A percentile compares a stretch with the other conserved stretches of the same genome.
phyloP scores from a whole-genome alignment of 1,284 basidiomycete genomes.

The Athelia psychrophila region DNA sequence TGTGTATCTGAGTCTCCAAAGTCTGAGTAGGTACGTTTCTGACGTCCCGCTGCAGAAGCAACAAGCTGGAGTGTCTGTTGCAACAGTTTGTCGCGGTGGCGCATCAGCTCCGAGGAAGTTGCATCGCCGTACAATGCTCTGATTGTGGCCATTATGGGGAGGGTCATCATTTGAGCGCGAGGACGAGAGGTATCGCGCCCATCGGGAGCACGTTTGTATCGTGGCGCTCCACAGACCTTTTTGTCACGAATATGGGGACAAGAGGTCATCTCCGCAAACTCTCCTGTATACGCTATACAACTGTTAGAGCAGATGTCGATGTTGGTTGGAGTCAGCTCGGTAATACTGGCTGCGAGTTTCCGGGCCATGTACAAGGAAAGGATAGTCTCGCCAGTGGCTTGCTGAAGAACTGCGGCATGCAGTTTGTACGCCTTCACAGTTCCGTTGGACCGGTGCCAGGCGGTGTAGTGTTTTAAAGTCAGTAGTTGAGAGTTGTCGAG shows the following conservation, averaged over 20 bases:
- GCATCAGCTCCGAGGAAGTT: not conserved
- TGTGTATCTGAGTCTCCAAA: not conserved
- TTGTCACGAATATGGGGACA: not conserved
- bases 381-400: conserved; percentile 1
- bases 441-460: conserved; percentile 1
- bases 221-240: not conserved
- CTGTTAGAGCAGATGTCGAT: conserved; percentile 3
- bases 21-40: conserved; percentile 1
- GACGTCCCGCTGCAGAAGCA: not conserved
- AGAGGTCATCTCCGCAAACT: not conserved
- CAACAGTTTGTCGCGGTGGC: not conserved
- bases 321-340: not conserved
- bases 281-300: conserved; percentile 2
- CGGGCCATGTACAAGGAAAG: conserved; percentile 1
- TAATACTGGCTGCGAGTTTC: conserved; percentile 3
- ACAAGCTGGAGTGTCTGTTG: not conserved
- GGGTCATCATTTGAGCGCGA: not conserved
- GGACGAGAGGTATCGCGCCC: not conserved
- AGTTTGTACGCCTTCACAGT: not conserved
- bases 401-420: not conserved
- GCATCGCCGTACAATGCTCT: not conserved
- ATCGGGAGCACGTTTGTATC: no score
- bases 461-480: not conserved
- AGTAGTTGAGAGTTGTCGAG: not conserved
- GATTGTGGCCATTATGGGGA: not conserved